Conservation (phyloP, 805 yeast genomes). For the Ogataea paradorogensis region DNA sequence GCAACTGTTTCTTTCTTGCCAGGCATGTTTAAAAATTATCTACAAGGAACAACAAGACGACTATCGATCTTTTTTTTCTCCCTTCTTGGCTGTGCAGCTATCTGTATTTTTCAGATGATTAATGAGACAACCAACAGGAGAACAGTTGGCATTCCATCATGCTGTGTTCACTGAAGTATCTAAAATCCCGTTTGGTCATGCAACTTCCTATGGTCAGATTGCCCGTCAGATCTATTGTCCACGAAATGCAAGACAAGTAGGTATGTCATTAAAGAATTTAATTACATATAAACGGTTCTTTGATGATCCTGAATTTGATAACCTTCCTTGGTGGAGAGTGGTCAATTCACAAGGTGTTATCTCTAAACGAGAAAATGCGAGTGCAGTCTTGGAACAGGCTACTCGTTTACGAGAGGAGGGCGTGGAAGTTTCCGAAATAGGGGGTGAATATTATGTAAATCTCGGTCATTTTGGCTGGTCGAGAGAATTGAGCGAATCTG, state of each 20-base stretch:
- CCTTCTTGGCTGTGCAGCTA: slow-evolving; percentile 7
- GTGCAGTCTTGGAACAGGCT: slow-evolving; percentile 47
- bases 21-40: slow-evolving; percentile 6
- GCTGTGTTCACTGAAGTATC: slow-evolving; percentile 56
- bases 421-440: slow-evolving; percentile 35
- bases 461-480: slow-evolving; percentile 64
- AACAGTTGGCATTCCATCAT: slow-evolving; percentile 43
- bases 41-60: slow-evolving; percentile 5
- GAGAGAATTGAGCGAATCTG: slow-evolving; percentile 37
- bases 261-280: slow-evolving; percentile 60
- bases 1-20: slow-evolving; percentile 29
- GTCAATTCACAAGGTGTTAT: slow-evolving; percentile 61
- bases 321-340: slow-evolving; percentile 83
- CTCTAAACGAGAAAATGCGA: slow-evolving; percentile 45
- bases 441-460: slow-evolving; percentile 37
- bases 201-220: slow-evolving; percentile 72
- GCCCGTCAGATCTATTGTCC: slow-evolving; percentile 64
- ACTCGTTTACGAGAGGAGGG: slow-evolving; percentile 46
- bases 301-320: slow-evolving; percentile 29
- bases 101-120: slow-evolving; percentile 17
- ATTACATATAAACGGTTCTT: slow-evolving; percentile 23
- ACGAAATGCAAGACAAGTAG: slow-evolving; percentile 69
- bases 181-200: slow-evolving; percentile 59
- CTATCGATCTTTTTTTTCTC: slow-evolving; percentile 2
- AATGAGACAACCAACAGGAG: slow-evolving; percentile 40